Evolutionary conservation across 1,139 yeast species (phyloP), one percentile per base, ranked within the genome.

Genomic region (Nakaseomyces glabratus): DNA sequence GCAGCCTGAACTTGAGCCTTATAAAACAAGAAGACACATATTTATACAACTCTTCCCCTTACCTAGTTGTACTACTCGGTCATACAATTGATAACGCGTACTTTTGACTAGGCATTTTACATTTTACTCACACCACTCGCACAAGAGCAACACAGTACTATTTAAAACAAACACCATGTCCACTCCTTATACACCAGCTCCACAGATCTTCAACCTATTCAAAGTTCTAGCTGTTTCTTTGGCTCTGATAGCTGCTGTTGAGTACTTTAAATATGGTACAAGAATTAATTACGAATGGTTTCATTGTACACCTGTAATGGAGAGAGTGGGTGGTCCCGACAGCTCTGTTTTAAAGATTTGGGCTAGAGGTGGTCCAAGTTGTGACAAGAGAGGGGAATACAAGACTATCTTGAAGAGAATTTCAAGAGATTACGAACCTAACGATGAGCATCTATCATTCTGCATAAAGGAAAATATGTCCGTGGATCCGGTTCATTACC

Each of bases 331-430:
- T 12, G 41, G 45, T 3, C 31, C 38, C 11, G 42, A 47, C 7
- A 45, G 52, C 21, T 26, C 28, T 7, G 35, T 39, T 18, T 39
- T 52, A 5, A 53, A 53, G 34, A 41, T 60, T 18, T 58, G 50
- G 37, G 59, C 66, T 6, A 47, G 50, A 14, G 68, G 68, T 28
- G 66, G 68, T 2, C 60, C 65, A 24, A 52, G 62, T 26, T 63
- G 68, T 48, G 68, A 63, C 35, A 59, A 57, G 34, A 55, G 68
- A 40, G 68, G 65, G n/a, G 63, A 62, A 37, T 46, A 55, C 23
- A 62, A 62, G 39, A 50, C 62, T 1, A 51, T 63, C 20, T 47
- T 59, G 11, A 61, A 62, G 44, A 55, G 56, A 39, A 47, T 62
- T 10, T 43, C 62, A 4, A 53, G 63, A 43, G 56, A 51, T 20